phyloP scores from a whole-genome alignment of 768 basidiomycete species.

The Termitomyces eurrhizus region DNA sequence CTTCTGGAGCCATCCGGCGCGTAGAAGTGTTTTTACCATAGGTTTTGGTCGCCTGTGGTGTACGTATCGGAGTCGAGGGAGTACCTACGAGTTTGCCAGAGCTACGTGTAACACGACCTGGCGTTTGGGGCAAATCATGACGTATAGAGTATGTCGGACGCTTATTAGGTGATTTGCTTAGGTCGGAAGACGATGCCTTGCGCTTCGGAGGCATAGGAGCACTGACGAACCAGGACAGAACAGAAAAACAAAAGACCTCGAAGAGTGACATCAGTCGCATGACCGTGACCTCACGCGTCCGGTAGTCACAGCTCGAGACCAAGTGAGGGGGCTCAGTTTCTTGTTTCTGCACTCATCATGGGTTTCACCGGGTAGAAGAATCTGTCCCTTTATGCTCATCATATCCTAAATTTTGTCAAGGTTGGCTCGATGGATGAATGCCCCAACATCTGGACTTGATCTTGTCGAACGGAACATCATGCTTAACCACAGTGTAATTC shows the following conservation, averaged over 20 bases:
- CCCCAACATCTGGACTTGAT: slow-evolving; percentile 68
- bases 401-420: slow-evolving; percentile 30
- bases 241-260: not conserved
- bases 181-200: slow-evolving; percentile 28
- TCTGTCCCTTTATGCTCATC: not conserved
- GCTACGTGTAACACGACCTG: slow-evolving; percentile 6
- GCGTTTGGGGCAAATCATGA: not conserved
- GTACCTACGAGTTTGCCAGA: not conserved
- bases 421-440: slow-evolving; percentile 78
- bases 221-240: not conserved
- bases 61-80: slow-evolving; percentile 5
- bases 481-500: slow-evolving; percentile 61
- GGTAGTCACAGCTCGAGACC: not conserved
- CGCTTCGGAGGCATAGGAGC: slow-evolving; percentile 40
- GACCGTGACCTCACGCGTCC: slow-evolving; percentile 17
- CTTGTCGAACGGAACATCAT: slow-evolving; percentile 66
- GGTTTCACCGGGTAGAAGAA: slow-evolving; percentile 66
- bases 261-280: slow-evolving; percentile 9
- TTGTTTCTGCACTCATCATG: slow-evolving; percentile 30
- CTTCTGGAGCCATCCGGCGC: not conserved
- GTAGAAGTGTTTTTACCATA: slow-evolving; percentile 8
- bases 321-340: no score
- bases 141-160: slow-evolving; percentile 26
- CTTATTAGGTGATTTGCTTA: slow-evolving; percentile 25
- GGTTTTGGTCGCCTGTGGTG: slow-evolving; percentile 8